Percentiles rank a stretch among this genome's conserved stretches.
phyloP scores from a whole-genome alignment of 352 stramenopile species.

The Blastocystis sp. region DNA sequence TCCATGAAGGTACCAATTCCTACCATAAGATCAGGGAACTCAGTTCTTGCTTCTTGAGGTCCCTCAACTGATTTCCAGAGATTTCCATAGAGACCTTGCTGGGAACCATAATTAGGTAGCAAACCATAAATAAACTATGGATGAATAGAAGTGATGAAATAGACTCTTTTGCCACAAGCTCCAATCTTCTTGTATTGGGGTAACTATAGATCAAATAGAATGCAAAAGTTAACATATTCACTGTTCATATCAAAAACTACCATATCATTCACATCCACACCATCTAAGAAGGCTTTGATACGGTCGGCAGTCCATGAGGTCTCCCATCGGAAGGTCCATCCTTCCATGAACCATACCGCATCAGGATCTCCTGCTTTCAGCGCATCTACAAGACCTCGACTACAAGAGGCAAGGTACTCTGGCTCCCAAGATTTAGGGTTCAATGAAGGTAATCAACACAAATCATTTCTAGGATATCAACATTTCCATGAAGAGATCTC shows the following conservation, averaged over 20 bases:
- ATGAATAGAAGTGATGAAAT: slow-evolving; percentile 77
- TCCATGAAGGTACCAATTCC: slow-evolving; percentile 80
- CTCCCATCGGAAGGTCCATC: slow-evolving; percentile 77
- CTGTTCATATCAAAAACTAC: slow-evolving; percentile 81
- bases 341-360: slow-evolving; percentile 81
- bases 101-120: slow-evolving; percentile 80
- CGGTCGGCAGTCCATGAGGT: slow-evolving; percentile 77
- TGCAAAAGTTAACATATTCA: slow-evolving; percentile 38
- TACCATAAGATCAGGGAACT: slow-evolving; percentile 76
- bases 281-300: slow-evolving; percentile 69
- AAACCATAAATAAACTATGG: slow-evolving; percentile 82
- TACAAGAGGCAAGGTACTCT: slow-evolving; percentile 43
- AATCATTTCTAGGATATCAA: slow-evolving; percentile 51
- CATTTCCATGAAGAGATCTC: slow-evolving; percentile 71
- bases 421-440: slow-evolving; percentile 55
- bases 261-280: slow-evolving; percentile 75
- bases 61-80: slow-evolving; percentile 75
- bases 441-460: background rate
- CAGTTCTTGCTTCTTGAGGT: slow-evolving; percentile 72
- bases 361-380: slow-evolving; percentile 76
- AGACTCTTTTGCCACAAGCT: slow-evolving; percentile 76
- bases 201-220: background rate
- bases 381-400: slow-evolving; percentile 20
- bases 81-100: slow-evolving; percentile 78
- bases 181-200: slow-evolving; percentile 72